Base-by-base conservation (phyloP, 805 yeast species). In the Candida easanensis region DNA sequence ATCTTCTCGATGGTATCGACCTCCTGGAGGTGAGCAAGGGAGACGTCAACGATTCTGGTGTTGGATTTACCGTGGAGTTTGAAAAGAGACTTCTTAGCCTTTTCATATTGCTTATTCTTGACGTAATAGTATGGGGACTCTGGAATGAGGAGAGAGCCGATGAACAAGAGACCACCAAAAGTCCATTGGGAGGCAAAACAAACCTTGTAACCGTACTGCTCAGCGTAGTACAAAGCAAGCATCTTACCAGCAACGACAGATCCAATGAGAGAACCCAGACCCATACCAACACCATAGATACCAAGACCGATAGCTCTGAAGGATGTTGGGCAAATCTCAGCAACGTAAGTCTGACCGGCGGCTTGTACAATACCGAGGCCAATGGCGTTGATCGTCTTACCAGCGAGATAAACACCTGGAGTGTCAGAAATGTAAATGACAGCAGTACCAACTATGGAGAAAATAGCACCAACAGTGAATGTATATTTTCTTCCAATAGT, bases 141-240 rank as follows among this genome's bases (percentile, higher is more conserved):
- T 10, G 38, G 38, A n/a, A 35, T 35, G 21, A 35, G 3, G 3
- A 23, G 21, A 5, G 31, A 35, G 3, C n/a, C 20, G 10, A 35
- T 25, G n/a, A 35, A 17, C n/a, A 23, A 4, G 30, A 23, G 9
- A 13, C 30, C 30, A 15, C 31, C 38, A 22, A 22, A 35, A 9
- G 31, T 15, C 38, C 38, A 35, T n/a, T 35, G 38, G 3, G 38
- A 22, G 22, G 38, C 30, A 15, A 35, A 35, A 20, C 30, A 23
- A 22, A 23, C 31, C 17, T 35, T 35, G 31, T 35, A 35, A 26
- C 38, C 38, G 14, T 35, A 25, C 15, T 35, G 21, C 10, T 17
- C 21, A 14, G 31, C 31, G 17, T 20, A 33, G 22, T 33, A 21
- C 18, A 14, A 8, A 4, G 7, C 17, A 4, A 35, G 20, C 31